Evolutionary conservation across 495 filamentous ascomycete genomes (phyloP), one percentile per base, ranked within the genome.

Genomic region (Sporormia fimetaria): DNA sequence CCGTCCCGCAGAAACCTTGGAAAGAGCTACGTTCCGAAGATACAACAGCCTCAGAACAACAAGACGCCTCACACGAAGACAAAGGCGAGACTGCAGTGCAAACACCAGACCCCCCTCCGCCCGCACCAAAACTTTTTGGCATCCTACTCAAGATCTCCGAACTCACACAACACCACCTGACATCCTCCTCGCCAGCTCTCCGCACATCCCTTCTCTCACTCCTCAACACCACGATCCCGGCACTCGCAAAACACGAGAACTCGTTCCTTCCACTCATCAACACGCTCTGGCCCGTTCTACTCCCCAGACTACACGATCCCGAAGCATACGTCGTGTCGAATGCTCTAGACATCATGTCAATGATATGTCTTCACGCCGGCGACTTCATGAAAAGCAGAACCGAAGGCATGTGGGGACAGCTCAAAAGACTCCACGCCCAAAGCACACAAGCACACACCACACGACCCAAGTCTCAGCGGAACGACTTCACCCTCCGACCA

Each of bases 221-320:
- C 6, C 69, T 94, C 21, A 59, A 69, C 15, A 79, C 77, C 3
- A 74, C 81, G 6, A 66, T 77, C 8, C 74, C 78, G 0, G 67
- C 76, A 3, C 70, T 95, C 2, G 72, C 79, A 1, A 65, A 68
- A 0, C 76, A 90, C 52, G 80, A 92, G 55, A 74, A 82, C 33
- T 74, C 73, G 9, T 94, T 93, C 56, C 67, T 98, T 1, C 90
- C 90, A 0, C 67, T 95, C 2, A 76, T 95, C 32, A 85, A 94
- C 57, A 81, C 82, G 3, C 62, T 95, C 17, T 98, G 87, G 85
- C 84, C 87, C 0, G 74, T 83, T 4, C 64, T 93, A 7, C 61
- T 82, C 0, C 60, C 71, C 3, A 70, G 83, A 23, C 67, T 95
- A 4, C 69, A 81, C 44, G 82, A 92, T 55, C 60, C 71, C 18